Conservation (phyloP, 2,329 filamentous ascomycete species). For the Nemania sp. region DNA sequence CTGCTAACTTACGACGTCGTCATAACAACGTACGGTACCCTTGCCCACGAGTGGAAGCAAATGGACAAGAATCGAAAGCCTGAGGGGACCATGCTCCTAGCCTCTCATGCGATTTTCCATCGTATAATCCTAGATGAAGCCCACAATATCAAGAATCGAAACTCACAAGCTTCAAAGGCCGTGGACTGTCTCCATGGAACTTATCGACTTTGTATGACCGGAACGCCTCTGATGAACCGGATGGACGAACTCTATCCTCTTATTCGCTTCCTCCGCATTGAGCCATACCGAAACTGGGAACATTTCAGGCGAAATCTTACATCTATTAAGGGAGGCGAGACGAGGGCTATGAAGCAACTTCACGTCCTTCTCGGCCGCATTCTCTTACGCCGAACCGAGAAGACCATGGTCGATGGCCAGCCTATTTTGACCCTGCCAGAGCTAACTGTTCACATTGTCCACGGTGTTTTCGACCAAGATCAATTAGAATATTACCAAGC, state of each 20-base stretch:
- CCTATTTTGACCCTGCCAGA: conserved; percentile 78
- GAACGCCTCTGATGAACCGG: conserved; percentile 91
- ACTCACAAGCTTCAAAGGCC: conserved; percentile 71
- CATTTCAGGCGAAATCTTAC: conserved; percentile 67
- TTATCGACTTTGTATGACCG: conserved; percentile 81
- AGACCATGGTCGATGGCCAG: conserved; percentile 81
- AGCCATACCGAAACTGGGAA: conserved; percentile 76
- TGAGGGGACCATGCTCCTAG: conserved; percentile 64
- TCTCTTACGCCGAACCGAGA: conserved; percentile 85
- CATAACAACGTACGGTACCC: conserved; percentile 81
- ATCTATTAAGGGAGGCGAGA: conserved; percentile 64
- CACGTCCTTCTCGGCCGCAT: conserved; percentile 83
- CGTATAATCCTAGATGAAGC: conserved; percentile 85
- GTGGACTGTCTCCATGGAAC: conserved; percentile 69
- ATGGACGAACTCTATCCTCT: conserved; percentile 83
- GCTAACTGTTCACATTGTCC: conserved; percentile 69
- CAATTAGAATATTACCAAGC: conserved; percentile 74
- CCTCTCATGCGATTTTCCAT: conserved; percentile 67
- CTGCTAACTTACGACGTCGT: conserved; percentile 78
- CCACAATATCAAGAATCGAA: conserved; percentile 84
- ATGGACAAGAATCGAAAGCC: conserved; percentile 56
- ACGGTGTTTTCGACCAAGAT: conserved; percentile 75
- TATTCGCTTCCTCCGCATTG: conserved; percentile 81
- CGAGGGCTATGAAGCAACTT: conserved; percentile 72
- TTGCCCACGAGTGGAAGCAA: conserved; percentile 74